Conservation (phyloP, 805 yeast species). For the Wickerhamomyces subpelliculosus region DNA sequence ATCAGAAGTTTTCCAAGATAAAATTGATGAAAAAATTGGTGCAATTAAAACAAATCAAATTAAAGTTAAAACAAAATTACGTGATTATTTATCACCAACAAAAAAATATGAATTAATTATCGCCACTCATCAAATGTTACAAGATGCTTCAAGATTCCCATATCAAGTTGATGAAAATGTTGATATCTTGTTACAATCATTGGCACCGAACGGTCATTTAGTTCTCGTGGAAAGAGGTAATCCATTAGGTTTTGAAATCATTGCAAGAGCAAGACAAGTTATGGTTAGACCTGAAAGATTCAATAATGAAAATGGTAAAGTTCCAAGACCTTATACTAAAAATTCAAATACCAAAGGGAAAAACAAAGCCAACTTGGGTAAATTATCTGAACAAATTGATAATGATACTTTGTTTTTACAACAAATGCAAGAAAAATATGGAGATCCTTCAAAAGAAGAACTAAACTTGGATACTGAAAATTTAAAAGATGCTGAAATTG, state of each 20-base stretch:
- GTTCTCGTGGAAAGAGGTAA: constrained; percentile 84
- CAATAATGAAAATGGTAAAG: constrained; percentile 47
- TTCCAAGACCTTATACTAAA: constrained; percentile 62
- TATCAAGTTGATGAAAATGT: constrained; percentile 64
- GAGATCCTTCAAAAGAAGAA: constrained; percentile 36
- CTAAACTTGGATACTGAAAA: constrained; percentile 44
- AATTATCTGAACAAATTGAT: constrained; percentile 16
- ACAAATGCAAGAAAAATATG: constrained; percentile 32
- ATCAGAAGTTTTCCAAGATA: constrained; percentile 15
- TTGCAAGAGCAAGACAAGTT: constrained; percentile 86
- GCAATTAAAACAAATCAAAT: constrained; percentile 52
- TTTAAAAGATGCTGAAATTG: constrained; percentile 6
- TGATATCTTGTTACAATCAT: constrained; percentile 47
- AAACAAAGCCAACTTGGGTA: constrained; percentile 14
- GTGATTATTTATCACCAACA: constrained; percentile 39
- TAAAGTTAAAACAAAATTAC: constrained; percentile 46
- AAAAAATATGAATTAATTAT: constrained; percentile 74
- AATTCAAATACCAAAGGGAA: constrained; percentile 33
- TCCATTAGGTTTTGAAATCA: constrained; percentile 79
- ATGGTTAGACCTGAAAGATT: constrained; percentile 80
- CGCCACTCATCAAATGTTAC: constrained; percentile 70
- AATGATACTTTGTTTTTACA: constrained; percentile 22
- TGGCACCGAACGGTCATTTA: constrained; percentile 75
- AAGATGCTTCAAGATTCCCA: constrained; percentile 56
- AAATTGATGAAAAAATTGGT: constrained; percentile 33